Percentiles rank a stretch among this genome's conserved stretches.
Conservation (phyloP, 495 filamentous ascomycete species). For the Xylaria palmicola region DNA sequence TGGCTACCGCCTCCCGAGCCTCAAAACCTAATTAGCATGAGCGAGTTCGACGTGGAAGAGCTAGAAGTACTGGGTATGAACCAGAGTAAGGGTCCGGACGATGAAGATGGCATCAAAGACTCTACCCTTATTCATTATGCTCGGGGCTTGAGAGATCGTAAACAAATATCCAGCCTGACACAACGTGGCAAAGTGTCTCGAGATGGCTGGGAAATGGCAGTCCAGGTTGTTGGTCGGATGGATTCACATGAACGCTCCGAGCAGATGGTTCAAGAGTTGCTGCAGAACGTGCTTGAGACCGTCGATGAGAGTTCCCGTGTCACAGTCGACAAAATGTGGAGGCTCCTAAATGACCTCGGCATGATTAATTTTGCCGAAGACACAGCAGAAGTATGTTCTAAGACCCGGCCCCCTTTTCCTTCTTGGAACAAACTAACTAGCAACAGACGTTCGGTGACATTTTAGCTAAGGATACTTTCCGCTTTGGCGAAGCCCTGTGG, state of each 20-base stretch:
- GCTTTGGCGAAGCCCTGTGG: slow-evolving; percentile 77
- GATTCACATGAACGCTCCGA: slow-evolving; percentile 63
- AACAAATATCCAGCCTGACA: slow-evolving; percentile 31
- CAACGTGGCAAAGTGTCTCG: slow-evolving; percentile 38
- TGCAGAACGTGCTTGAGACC: slow-evolving; percentile 58
- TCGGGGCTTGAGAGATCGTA: slow-evolving; percentile 48
- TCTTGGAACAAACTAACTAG: slow-evolving; percentile 23
- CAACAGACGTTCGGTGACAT: slow-evolving; percentile 73
- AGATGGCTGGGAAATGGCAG: slow-evolving; percentile 84
- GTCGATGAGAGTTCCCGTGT: slow-evolving; percentile 62
- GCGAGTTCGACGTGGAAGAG: slow-evolving; percentile 53
- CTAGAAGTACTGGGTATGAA: slow-evolving; percentile 53
- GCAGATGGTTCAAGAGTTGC: slow-evolving; percentile 57
- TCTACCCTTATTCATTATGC: slow-evolving; percentile 74
- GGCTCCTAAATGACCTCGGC: slow-evolving; percentile 65
- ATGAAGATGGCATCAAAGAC: slow-evolving; percentile 60
- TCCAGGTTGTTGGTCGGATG: slow-evolving; percentile 72
- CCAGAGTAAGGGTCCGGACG: slow-evolving; percentile 42
- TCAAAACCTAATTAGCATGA: slow-evolving; percentile 41
- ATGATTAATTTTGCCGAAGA: slow-evolving; percentile 69
- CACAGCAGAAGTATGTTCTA: slow-evolving; percentile 67
- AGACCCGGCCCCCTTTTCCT: neutral
- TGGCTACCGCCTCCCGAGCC: slow-evolving; percentile 65
- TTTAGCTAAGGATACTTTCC: slow-evolving; percentile 61
- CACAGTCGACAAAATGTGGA: slow-evolving; percentile 73